phyloP scores from a whole-genome alignment of 768 basidiomycete genomes.

The Pleurotus tuber-regium region DNA sequence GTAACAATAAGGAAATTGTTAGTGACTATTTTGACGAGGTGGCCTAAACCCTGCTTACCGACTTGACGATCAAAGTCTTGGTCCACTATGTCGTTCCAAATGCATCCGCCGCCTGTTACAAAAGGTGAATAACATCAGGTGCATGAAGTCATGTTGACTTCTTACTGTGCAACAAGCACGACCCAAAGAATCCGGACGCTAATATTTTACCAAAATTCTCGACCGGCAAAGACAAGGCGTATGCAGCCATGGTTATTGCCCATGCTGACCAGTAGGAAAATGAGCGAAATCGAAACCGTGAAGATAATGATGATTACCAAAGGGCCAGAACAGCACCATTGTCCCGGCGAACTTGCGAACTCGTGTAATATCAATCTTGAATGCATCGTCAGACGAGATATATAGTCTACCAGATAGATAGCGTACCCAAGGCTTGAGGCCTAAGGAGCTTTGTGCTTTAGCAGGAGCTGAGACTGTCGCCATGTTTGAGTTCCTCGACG shows the following conservation, averaged over 20 bases:
- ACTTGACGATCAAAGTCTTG: conserved; percentile 28
- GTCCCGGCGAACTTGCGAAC: conserved; percentile 19
- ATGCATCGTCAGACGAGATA: neutral
- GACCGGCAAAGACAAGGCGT: too few species aligned
- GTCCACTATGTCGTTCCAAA: conserved; percentile 29
- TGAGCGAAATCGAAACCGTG: neutral
- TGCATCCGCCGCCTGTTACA: conserved; percentile 20
- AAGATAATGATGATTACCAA: conserved; percentile 11
- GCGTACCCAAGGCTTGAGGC: neutral
- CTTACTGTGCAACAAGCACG: too few species aligned
- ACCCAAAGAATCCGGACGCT: too few species aligned
- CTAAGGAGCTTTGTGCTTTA: too few species aligned
- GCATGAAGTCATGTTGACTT: too few species aligned
- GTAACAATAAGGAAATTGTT: neutral
- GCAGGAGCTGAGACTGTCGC: too few species aligned
- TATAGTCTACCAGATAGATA: neutral
- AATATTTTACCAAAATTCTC: too few species aligned
- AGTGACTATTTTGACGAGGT: neutral
- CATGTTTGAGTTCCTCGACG: too few species aligned
- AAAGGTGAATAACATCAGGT: too few species aligned
- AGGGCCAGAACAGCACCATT: conserved; percentile 22
- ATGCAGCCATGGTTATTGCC: conserved; percentile 21
- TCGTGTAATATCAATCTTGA: conserved; percentile 18
- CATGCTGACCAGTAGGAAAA: conserved; percentile 12
- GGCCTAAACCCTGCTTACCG: conserved; percentile 17